Conservation (phyloP, 1,284 basidiomycete genomes). For the Schizophyllum amplum region DNA sequence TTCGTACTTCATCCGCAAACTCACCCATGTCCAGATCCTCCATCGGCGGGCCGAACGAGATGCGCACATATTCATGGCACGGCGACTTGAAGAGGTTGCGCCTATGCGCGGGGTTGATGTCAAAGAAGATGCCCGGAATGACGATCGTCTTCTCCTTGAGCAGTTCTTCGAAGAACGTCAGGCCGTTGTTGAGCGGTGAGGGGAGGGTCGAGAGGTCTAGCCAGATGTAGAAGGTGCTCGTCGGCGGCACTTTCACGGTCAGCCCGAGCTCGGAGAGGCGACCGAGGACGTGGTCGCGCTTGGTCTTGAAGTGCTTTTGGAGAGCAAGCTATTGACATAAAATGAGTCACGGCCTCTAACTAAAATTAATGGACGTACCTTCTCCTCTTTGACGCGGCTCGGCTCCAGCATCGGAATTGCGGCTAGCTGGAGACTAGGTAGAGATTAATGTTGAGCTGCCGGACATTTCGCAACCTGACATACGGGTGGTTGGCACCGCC, state of each 20-base stretch:
- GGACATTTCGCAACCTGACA: slow-evolving; percentile 19
- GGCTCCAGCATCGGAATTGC: slow-evolving; percentile 78
- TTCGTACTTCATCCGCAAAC: slow-evolving; percentile 8
- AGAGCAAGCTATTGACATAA: slow-evolving; percentile 46
- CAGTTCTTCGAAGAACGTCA: slow-evolving; percentile 94
- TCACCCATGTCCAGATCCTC: slow-evolving; percentile 74
- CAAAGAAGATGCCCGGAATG: slow-evolving; percentile 89
- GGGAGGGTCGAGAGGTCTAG: slow-evolving; percentile 75
- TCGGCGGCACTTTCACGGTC: slow-evolving; percentile 67
- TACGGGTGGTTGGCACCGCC: slow-evolving; percentile 86
- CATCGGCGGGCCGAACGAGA: slow-evolving; percentile 84
- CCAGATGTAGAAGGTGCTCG: slow-evolving; percentile 88
- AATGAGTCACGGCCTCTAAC: not conserved
- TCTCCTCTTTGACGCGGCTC: slow-evolving; percentile 61
- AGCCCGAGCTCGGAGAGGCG: slow-evolving; percentile 76
- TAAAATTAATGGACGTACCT: slow-evolving; percentile 27
- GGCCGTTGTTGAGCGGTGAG: slow-evolving; percentile 77
- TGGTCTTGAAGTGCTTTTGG: slow-evolving; percentile 84
- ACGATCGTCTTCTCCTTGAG: slow-evolving; percentile 88
- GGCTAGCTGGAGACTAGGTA: slow-evolving; percentile 69
- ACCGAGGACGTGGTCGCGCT: slow-evolving; percentile 83
- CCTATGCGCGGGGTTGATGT: slow-evolving; percentile 75
- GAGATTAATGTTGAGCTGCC: not conserved
- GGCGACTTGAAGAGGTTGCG: slow-evolving; percentile 86
- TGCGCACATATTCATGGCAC: slow-evolving; percentile 81